Evolutionary conservation across 352 stramenopile genomes (phyloP), one percentile per base, ranked within the genome.

Genomic region (Pythium folliculosum): DNA sequence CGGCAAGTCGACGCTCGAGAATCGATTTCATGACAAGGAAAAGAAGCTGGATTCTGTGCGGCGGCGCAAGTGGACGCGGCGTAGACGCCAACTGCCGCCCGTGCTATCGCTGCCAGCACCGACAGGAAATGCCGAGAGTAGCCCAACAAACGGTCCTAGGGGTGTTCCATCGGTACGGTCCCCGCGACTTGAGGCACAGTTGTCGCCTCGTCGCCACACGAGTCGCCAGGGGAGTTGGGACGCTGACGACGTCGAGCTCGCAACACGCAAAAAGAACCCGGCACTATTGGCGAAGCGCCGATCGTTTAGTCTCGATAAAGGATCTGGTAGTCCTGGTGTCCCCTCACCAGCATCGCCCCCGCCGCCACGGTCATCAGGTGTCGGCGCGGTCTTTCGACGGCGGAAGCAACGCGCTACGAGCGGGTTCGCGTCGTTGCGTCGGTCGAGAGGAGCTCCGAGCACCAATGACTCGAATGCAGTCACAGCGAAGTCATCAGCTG

Each of bases 11-110:
- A 84, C 72, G 0, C 86, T 86, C 19, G 83, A 92, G 25, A 82
- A 90, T 58, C 75, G 73, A 19, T 94, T 89, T 45, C 86, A 91
- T 60, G 77, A 81, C 43, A 92, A 90, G 45, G 80, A 91, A 56
- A 87, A 84, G 58, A 89, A 89, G 40, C 80, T 91, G 37, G 86
- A 94, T 70, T 82, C 78, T 25, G 80, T 94, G 4, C 80, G 86
- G 13, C 74, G 86, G 25, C 77, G 86, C 38, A 79, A 84, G 22
- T 94, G 86, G 86, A 77, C 83, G 7, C 82, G 86, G 30, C 68
- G 77, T 8, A 80, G 86, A 23, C 80, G 72, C 16, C 86, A 89
- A 49, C 69, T 92, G 0, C 77, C 86, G 14, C 69, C 69, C 23
- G 81, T 92, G 49, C 57, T 94, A 9, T 70, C 65, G 30, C 13